These are phyloP conservation scores for Gloeopeniophorella convolvens DNA, from an alignment of 768 basidiomycete genomes.

Conservation along the genomic window DNA sequence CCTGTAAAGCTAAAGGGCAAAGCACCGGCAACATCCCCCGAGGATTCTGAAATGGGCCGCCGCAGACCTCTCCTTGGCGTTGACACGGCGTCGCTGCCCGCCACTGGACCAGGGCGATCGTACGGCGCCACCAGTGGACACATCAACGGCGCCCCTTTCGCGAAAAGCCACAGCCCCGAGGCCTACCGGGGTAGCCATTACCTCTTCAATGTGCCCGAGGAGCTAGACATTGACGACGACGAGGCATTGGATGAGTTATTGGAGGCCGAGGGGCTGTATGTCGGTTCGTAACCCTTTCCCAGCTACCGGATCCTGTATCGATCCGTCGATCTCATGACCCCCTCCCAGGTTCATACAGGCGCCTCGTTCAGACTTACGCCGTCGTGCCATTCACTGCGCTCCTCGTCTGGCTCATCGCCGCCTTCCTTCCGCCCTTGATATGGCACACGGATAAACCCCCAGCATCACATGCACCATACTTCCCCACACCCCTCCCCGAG, in stretches of 20 bases:
- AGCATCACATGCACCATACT: constrained; percentile 39
- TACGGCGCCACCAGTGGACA: constrained; percentile 11
- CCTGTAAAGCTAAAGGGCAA: constrained; percentile 16
- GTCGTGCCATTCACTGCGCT: constrained; percentile 26
- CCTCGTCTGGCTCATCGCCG: constrained; percentile 43
- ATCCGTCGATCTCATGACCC: too few species aligned
- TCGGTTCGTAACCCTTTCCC: constrained; percentile 12
- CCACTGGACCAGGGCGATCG: constrained; percentile 4
- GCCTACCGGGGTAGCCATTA: constrained; percentile 4
- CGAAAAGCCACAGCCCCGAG: constrained; percentile 9
- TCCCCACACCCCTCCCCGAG: constrained; percentile 63
- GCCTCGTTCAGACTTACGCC: constrained; percentile 44
- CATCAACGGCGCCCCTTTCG: not conserved
- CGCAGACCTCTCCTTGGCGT: constrained; percentile 6
- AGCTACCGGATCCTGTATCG: too few species aligned
- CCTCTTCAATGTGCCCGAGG: constrained; percentile 18
- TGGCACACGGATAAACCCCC: constrained; percentile 31
- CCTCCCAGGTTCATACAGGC: constrained; percentile 53
- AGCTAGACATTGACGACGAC: constrained; percentile 14
- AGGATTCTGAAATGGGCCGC: not conserved
- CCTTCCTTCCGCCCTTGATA: constrained; percentile 41
- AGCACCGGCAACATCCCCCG: not conserved
- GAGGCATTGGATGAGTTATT: constrained; percentile 10
- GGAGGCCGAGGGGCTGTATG: constrained; percentile 16
- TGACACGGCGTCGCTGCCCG: constrained; percentile 2